Conservation (phyloP, 2,329 filamentous ascomycete genomes). For the Cryoendolithus antarcticus region DNA sequence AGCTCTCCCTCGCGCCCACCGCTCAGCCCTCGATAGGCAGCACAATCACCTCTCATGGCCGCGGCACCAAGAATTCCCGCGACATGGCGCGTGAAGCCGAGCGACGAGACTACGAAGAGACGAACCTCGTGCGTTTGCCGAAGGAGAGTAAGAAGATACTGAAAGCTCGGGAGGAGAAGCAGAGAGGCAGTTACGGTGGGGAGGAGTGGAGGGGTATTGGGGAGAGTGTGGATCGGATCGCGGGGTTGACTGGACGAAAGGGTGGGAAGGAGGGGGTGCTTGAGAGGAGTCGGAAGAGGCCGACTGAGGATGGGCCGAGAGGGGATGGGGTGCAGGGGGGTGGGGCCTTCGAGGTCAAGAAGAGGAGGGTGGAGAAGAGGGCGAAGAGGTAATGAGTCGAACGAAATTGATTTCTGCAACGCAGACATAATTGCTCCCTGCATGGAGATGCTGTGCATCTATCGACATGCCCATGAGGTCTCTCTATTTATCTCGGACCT, state of each 20-base stretch:
- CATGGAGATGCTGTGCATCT: too few species aligned
- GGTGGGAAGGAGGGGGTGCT: constrained; percentile 45
- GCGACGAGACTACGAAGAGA: constrained; percentile 76
- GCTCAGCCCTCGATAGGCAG: constrained; percentile 86
- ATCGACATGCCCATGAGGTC: too few species aligned
- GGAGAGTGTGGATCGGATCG: constrained; percentile 76
- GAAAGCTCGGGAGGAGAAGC: constrained; percentile 44
- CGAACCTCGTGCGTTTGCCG: constrained; percentile 78
- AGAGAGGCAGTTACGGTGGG: constrained; percentile 59
- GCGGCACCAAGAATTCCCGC: constrained; percentile 62
- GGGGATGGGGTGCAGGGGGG: constrained; percentile 57
- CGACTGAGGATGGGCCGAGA: constrained; percentile 58
- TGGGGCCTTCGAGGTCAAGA: constrained; percentile 59
- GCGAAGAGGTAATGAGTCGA: constrained; percentile 25
- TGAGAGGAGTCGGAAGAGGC: constrained; percentile 78
- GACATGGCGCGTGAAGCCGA: constrained; percentile 70
- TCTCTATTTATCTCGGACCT: too few species aligned
- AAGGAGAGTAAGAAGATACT: constrained; percentile 75
- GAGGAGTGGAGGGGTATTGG: constrained; percentile 86
- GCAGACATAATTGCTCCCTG: too few species aligned
- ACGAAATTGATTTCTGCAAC: too few species aligned
- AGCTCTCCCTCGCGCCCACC: constrained; percentile 68
- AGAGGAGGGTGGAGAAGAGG: constrained; percentile 39
- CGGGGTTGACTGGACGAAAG: constrained; percentile 64
- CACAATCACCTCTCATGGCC: constrained; percentile 64